Evolutionary conservation across 306 rosid genomes (phyloP).

Genomic region (Glycine tomentella): DNA sequence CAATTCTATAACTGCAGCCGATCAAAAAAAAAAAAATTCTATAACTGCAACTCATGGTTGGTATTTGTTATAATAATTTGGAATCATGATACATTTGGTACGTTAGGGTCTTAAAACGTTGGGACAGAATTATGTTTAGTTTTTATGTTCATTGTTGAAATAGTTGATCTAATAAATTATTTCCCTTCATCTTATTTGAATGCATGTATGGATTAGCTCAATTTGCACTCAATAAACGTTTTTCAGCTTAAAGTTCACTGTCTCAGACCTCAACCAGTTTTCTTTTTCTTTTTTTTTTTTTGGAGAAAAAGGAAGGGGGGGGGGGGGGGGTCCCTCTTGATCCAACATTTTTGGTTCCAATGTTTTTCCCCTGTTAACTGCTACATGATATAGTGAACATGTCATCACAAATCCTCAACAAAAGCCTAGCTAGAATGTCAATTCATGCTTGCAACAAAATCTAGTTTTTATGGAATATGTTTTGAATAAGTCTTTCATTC

Average conservation of each 20-base stretch:
- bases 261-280: neutral
- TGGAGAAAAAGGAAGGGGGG: too few species aligned
- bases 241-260: neutral
- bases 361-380: too few species aligned
- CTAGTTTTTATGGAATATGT: neutral
- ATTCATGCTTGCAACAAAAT: too few species aligned
- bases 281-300: too few species aligned
- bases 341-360: too few species aligned
- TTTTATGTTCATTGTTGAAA: neutral
- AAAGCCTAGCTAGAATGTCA: too few species aligned
- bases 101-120: conserved; percentile 17
- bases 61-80: conserved; percentile 24
- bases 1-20: neutral
- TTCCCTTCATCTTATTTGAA: neutral
- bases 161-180: conserved; percentile 16
- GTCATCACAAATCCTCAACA: too few species aligned
- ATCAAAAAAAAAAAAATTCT: too few species aligned
- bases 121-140: conserved; percentile 1
- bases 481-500: conserved; percentile 6
- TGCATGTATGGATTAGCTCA: neutral
- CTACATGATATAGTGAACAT: too few species aligned
- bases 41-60: neutral
- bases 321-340: too few species aligned
- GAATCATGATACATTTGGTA: conserved; percentile 6
- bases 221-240: neutral